Evolutionary conservation across 768 basidiomycete species (phyloP).

Genomic region (Mycena polygramma): DNA sequence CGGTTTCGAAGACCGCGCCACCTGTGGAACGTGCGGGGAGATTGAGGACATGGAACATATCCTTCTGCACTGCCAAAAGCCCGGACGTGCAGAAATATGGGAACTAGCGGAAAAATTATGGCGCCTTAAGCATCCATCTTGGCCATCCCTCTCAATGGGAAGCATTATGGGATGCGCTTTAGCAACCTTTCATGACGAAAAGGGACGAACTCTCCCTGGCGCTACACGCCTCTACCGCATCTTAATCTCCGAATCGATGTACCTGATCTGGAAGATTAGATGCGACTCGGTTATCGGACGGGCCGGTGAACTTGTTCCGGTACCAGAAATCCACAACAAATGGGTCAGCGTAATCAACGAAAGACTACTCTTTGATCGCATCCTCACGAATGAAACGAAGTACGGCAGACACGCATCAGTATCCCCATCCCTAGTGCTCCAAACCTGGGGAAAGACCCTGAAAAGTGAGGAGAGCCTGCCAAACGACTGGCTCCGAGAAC

Average conservation of each 20-base stretch:
- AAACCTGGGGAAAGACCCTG: background rate
- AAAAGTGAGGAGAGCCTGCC: background rate
- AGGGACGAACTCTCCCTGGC: background rate
- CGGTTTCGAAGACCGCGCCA: conserved; percentile 16
- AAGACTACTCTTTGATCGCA: background rate
- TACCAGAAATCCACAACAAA: background rate
- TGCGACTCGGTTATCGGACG: background rate
- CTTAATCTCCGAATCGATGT: background rate
- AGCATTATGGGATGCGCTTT: background rate
- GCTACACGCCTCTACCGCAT: background rate
- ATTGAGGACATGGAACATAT: conserved; percentile 36
- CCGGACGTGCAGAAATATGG: conserved; percentile 28
- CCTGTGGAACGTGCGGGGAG: conserved; percentile 21
- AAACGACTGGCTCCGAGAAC: too few relatives aligned
- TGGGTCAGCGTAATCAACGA: background rate
- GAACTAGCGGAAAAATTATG: background rate
- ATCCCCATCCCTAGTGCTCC: background rate
- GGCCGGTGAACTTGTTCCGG: background rate
- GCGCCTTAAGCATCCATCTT: background rate
- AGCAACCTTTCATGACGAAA: background rate
- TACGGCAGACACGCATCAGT: background rate
- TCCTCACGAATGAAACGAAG: background rate
- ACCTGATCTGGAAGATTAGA: background rate
- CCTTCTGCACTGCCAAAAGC: conserved; percentile 19
- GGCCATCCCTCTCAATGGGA: background rate